phyloP scores from a whole-genome alignment of 192 early-diverging fungal species.

The Podila clonocystis region DNA sequence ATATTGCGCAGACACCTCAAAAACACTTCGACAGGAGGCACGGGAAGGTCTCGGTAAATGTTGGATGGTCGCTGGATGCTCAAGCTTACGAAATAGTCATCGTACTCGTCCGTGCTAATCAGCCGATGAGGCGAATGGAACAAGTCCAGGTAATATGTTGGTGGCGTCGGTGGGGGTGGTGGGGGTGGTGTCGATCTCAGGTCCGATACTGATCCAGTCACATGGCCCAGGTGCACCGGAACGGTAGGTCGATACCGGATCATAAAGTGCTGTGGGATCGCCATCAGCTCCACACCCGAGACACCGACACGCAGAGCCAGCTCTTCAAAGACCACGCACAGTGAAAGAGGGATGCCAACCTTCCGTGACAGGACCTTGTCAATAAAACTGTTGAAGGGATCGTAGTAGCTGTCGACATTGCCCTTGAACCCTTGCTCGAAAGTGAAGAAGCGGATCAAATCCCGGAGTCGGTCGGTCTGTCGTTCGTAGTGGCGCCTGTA shows the following conservation, averaged over 20 bases:
- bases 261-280: slow-evolving; percentile 49
- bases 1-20: slow-evolving; percentile 31
- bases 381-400: slow-evolving; percentile 50
- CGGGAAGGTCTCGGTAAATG: slow-evolving; percentile 26
- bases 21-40: slow-evolving; percentile 39
- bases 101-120: slow-evolving; percentile 22
- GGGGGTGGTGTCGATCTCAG: background rate
- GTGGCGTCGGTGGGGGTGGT: slow-evolving; percentile 1
- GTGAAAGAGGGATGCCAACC: slow-evolving; percentile 48
- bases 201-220: too few relatives aligned
- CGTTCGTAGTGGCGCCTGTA: slow-evolving; percentile 14
- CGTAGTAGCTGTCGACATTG: slow-evolving; percentile 50
- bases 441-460: slow-evolving; percentile 43
- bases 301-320: slow-evolving; percentile 41
- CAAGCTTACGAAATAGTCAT: slow-evolving; percentile 26
- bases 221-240: background rate
- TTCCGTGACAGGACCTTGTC: slow-evolving; percentile 41
- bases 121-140: slow-evolving; percentile 35
- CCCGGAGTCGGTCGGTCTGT: slow-evolving; percentile 18
- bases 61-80: slow-evolving; percentile 13
- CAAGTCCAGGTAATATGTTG: slow-evolving; percentile 36
- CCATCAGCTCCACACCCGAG: slow-evolving; percentile 43
- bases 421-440: slow-evolving; percentile 48
- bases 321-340: slow-evolving; percentile 47
- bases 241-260: slow-evolving; percentile 32